Conservation (phyloP, 257 asterid species). For the Haberlea rhodopensis region DNA sequence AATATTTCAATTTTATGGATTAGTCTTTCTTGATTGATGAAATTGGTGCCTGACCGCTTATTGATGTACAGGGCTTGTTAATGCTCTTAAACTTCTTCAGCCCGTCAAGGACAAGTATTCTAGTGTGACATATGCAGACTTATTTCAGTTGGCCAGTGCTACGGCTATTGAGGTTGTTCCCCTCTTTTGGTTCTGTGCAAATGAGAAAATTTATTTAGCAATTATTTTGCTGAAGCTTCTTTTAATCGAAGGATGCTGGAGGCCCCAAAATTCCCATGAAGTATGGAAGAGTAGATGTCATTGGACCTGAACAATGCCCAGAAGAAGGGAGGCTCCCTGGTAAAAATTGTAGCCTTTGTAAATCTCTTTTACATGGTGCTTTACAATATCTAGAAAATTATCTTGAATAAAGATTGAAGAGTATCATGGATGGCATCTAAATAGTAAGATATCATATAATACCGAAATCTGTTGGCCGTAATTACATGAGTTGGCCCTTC, state of each 20-base stretch:
- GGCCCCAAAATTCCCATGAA: slow-evolving; percentile 97
- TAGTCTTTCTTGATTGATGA: slow-evolving; percentile 5
- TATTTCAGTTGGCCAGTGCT: slow-evolving; percentile 96
- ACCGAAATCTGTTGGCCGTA: neutral
- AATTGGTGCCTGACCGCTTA: slow-evolving; percentile 38
- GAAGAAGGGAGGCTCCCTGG: slow-evolving; percentile 99
- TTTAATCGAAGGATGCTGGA: slow-evolving; percentile 75
- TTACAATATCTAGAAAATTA: neutral
- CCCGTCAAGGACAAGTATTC: slow-evolving; percentile 94
- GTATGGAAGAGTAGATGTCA: slow-evolving; percentile 90
- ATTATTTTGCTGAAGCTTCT: slow-evolving; percentile 26
- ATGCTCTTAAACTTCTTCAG: slow-evolving; percentile 92
- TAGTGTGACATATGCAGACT: slow-evolving; percentile 76
- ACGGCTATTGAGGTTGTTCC: slow-evolving; percentile 79
- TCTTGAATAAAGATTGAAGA: neutral
- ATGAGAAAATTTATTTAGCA: neutral
- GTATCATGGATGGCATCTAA: slow-evolving; percentile 3
- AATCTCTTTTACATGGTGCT: slow-evolving; percentile 7
- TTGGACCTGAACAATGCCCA: slow-evolving; percentile 83
- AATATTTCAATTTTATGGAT: slow-evolving; percentile 17
- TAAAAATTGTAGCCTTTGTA: slow-evolving; percentile 30
- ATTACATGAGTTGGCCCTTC: neutral
- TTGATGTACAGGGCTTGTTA: slow-evolving; percentile 72
- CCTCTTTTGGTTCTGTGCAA: slow-evolving; percentile 15
- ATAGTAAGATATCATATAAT: slow-evolving; percentile 9